Percentiles rank a stretch among this genome's conserved stretches.
phyloP scores from a whole-genome alignment of 2,329 filamentous ascomycete genomes.

The Claviceps sp. region DNA sequence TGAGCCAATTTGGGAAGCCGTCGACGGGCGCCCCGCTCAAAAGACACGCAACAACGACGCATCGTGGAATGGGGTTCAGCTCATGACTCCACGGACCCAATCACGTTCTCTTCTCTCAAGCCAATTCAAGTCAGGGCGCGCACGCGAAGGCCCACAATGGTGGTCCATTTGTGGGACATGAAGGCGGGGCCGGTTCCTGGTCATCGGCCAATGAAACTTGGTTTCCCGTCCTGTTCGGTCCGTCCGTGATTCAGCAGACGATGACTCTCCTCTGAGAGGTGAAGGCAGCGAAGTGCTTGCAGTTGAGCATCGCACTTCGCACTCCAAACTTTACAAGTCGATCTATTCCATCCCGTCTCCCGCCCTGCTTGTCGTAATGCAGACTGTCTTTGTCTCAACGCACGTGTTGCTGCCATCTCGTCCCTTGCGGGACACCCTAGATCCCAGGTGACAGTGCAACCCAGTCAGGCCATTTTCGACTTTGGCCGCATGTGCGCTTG shows the following conservation, averaged over 20 bases:
- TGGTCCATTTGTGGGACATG: background rate
- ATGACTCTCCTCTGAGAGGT: background rate
- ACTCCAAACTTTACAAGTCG: background rate
- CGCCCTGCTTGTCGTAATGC: too few relatives aligned
- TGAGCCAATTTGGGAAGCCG: too few relatives aligned
- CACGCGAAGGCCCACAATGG: background rate
- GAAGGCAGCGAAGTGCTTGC: background rate
- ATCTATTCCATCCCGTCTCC: too few relatives aligned
- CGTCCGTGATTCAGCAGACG: background rate
- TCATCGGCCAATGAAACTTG: background rate
- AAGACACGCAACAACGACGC: too few relatives aligned
- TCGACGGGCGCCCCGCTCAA: too few relatives aligned
- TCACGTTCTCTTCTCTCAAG: background rate
- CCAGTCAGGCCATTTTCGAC: too few relatives aligned
- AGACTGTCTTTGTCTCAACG: too few relatives aligned
- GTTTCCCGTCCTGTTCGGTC: background rate
- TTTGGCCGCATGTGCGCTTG: background rate
- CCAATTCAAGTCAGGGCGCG: background rate
- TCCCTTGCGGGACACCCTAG: too few relatives aligned
- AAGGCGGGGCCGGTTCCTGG: background rate
- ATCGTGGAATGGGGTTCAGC: too few relatives aligned
- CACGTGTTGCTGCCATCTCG: too few relatives aligned
- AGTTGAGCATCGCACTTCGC: background rate
- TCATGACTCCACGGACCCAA: too few relatives aligned
- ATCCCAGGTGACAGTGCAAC: too few relatives aligned